Conservation (phyloP, 2,329 filamentous ascomycete species). For the Fusarium sacchari region DNA sequence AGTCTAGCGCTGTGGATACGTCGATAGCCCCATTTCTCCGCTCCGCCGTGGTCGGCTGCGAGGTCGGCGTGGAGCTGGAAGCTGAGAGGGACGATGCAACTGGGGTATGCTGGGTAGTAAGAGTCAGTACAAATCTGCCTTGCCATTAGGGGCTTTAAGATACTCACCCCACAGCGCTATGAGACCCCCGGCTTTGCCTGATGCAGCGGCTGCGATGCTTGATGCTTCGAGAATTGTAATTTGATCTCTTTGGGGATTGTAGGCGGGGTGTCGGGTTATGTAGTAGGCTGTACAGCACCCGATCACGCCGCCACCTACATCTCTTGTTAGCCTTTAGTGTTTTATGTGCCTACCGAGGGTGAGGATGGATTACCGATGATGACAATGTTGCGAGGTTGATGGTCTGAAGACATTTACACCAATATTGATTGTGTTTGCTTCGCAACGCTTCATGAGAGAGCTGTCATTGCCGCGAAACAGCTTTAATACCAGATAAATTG, state of each 20-base stretch:
- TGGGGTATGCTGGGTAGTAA: background rate
- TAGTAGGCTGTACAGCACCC: background rate
- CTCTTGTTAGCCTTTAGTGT: accelerated
- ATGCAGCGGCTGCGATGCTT: background rate
- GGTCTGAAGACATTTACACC: background rate
- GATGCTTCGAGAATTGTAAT: background rate
- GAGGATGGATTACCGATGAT: background rate
- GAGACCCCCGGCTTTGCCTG: background rate
- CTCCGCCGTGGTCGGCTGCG: background rate
- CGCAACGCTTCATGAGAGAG: accelerated
- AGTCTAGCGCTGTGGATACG: background rate
- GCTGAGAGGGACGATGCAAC: background rate
- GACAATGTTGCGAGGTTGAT: background rate
- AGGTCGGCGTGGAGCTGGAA: background rate
- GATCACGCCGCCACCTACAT: background rate
- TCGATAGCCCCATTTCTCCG: background rate
- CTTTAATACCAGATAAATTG: background rate
- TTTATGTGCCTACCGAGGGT: background rate
- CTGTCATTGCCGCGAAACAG: background rate
- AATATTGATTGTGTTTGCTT: background rate
- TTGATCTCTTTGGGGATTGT: background rate
- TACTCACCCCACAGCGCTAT: background rate
- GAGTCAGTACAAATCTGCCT: background rate
- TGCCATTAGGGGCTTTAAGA: background rate
- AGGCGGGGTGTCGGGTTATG: background rate